A percentile compares a stretch with the other conserved stretches of the same genome.
Conservation (phyloP, 768 basidiomycete genomes). For the Amanita pallidorosea region DNA sequence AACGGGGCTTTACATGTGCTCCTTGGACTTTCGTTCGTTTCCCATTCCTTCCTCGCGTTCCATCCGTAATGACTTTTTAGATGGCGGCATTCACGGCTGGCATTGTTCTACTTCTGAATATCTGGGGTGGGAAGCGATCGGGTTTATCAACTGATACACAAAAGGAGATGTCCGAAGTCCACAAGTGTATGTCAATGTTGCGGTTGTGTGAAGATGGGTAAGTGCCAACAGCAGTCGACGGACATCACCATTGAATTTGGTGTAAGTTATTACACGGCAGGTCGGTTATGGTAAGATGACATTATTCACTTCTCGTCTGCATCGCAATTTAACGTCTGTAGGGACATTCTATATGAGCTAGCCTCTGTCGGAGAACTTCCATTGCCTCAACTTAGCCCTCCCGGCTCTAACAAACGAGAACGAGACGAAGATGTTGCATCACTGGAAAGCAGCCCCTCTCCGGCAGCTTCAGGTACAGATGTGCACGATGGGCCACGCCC, state of each 20-base stretch:
- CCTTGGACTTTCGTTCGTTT: background rate
- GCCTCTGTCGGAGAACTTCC: conserved; percentile 65
- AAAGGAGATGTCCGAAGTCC: conserved; percentile 54
- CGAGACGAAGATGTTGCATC: conserved; percentile 44
- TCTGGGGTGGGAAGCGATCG: conserved; percentile 51
- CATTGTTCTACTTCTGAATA: conserved; percentile 53
- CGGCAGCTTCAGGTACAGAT: conserved; percentile 7
- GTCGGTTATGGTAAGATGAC: conserved; percentile 29
- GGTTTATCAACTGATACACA: conserved; percentile 36
- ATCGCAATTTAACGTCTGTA: conserved; percentile 17
- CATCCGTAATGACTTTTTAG: conserved; percentile 10
- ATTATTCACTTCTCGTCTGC: conserved; percentile 11
- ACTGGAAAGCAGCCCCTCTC: background rate
- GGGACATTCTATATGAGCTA: conserved; percentile 67
- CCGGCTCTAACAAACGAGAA: conserved; percentile 46
- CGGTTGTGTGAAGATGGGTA: conserved; percentile 24
- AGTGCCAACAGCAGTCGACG: background rate
- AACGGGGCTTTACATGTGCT: conserved; percentile 16
- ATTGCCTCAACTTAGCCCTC: conserved; percentile 45
- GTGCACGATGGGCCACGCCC: background rate
- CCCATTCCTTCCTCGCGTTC: background rate
- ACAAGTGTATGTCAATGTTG: conserved; percentile 50
- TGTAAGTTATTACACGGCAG: conserved; percentile 28
- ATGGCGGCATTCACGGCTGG: conserved; percentile 33
- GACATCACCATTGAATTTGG: background rate